phyloP scores from a whole-genome alignment of 768 basidiomycete species.

The Collybiopsis confluens region DNA sequence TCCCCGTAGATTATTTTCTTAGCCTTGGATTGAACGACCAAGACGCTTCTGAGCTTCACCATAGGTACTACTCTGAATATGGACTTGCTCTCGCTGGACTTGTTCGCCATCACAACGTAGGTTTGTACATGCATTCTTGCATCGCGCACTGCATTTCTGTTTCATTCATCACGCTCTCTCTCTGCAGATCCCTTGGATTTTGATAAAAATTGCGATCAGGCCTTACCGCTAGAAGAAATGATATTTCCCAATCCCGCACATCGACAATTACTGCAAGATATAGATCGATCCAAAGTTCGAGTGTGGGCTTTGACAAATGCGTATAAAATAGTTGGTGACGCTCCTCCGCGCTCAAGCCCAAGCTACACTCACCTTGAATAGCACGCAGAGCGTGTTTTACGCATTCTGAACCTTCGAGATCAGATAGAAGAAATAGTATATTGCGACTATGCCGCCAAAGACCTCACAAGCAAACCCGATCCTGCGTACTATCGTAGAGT shows the following conservation, averaged over 20 bases:
- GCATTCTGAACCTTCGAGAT: constrained; percentile 68
- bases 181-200: constrained; percentile 75
- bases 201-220: constrained; percentile 77
- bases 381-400: constrained; percentile 80
- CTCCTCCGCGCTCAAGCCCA: not conserved
- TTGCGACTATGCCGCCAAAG: constrained; percentile 65
- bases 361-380: constrained; percentile 25
- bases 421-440: constrained; percentile 72
- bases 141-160: not conserved
- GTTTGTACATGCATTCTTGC: constrained; percentile 31
- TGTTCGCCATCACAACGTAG: constrained; percentile 69
- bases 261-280: constrained; percentile 69
- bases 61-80: constrained; percentile 73
- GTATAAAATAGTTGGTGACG: constrained; percentile 54
- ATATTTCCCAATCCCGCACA: constrained; percentile 60
- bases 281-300: constrained; percentile 71
- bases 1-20: constrained; percentile 64
- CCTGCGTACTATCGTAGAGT: constrained; percentile 65
- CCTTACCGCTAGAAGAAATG: constrained; percentile 77
- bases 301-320: constrained; percentile 89
- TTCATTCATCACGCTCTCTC: not conserved
- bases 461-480: constrained; percentile 83
- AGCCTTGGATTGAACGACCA: constrained; percentile 62
- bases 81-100: constrained; percentile 82
- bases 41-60: constrained; percentile 66